Base-by-base conservation (phyloP, 129 eudicot genomes). In the Tagetes erecta region DNA sequence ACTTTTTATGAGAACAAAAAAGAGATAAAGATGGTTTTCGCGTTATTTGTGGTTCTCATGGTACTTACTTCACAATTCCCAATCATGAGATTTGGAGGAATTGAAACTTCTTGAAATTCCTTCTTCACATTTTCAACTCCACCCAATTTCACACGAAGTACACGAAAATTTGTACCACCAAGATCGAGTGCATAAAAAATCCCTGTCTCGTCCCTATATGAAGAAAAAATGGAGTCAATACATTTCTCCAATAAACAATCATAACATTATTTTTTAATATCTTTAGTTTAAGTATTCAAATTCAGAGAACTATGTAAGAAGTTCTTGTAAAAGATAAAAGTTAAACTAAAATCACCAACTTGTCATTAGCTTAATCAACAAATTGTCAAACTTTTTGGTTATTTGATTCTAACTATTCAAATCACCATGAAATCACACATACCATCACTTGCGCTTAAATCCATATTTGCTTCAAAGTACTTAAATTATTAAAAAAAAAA, bases 151-250 rank as follows among this genome's bases (percentile, higher is more conserved):
- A 91, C 95, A 14, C 99, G 91, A 64, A 95, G 77, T 34, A 95
- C 96, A 9, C 99, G 93, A 80, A 95, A 91, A 76, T 95, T 95
- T 72, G 99, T 95, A 13, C 99, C 99, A 47, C 99, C 99, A 39
- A 95, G 99, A 74, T 95, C 99, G 71, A 95, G 88, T 10, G 99
- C 99, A 84, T 95, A 95, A 72, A 95, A 95, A 45, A 82, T 50
- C 51, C 99, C 99, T 8, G 75, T 80, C 68, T 95, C 99, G 62
- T 87, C 81, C 80, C 99, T 95, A 68, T 13, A 73, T 3, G 38
- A 78, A 67, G 42, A 75, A 78, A 62, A 35, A 60, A 5, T 5
- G 13, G 35, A 67, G 34, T 57, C 34, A 59, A 33, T 12, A 59
- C 12, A 68, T 36, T 9, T 57, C 51, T 68, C 44, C 9, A 5